These are phyloP conservation scores for Thermothielavioides terrestris DNA, from an alignment of 495 filamentous ascomycete genomes.

Conservation along the genomic window DNA sequence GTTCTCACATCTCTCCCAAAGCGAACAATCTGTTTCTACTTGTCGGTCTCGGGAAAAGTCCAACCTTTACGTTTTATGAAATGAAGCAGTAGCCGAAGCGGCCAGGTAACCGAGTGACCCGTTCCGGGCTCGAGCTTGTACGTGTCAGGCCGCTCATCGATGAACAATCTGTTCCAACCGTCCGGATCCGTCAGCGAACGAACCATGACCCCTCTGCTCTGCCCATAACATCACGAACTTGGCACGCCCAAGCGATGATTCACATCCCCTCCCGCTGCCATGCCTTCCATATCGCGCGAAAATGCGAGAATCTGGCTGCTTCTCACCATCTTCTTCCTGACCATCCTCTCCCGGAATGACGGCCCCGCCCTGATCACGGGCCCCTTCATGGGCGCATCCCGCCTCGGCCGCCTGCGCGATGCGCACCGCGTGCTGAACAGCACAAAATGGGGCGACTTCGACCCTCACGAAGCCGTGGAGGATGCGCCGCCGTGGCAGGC, in stretches of 20 bases:
- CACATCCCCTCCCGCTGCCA: conserved; percentile 15
- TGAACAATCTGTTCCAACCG: neutral
- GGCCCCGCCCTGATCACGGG: conserved; percentile 33
- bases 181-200: neutral
- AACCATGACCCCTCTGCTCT: neutral
- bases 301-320: conserved; percentile 32
- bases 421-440: conserved; percentile 59
- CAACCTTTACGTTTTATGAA: too few species aligned
- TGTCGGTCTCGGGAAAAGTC: too few species aligned
- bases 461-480: conserved; percentile 34
- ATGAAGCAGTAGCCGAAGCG: too few species aligned
- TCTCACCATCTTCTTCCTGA: conserved; percentile 36
- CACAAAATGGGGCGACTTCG: conserved; percentile 67
- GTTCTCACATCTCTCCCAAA: too few species aligned
- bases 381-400: conserved; percentile 30
- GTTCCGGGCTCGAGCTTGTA: neutral
- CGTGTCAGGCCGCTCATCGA: too few species aligned
- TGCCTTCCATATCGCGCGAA: conserved; percentile 34
- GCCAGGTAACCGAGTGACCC: too few species aligned
- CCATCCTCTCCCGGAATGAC: conserved; percentile 32
- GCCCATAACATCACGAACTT: neutral
- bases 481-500: conserved; percentile 12
- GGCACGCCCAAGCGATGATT: neutral
- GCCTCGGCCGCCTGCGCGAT: conserved; percentile 42
- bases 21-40: too few species aligned